Evolutionary conservation across 305 asterid genomes (phyloP), one percentile per base, ranked within the genome.

Genomic region (Rubia balearica): DNA sequence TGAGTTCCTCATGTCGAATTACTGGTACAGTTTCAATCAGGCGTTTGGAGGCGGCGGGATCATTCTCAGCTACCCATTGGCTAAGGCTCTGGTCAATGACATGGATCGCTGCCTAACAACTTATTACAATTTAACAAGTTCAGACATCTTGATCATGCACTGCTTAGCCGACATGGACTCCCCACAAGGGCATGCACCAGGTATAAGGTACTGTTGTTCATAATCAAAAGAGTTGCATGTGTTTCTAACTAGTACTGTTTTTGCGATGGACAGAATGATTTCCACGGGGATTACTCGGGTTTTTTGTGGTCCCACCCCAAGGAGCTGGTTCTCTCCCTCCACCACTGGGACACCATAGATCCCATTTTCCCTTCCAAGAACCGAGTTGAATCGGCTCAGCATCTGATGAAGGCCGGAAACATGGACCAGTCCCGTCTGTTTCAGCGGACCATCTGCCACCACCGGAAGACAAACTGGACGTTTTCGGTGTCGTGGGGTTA

Each of bases 381-480:
- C 61, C 61, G 61, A 56, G 11, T 21, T 13, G 13, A 56, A 13
- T 56, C 61, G 5, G 61, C 30, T 19, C 33, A 21, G 30, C 61
- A 56, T 56, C 61, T 56, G 24, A 56, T 56, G 61, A 56, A 21
- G 61, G 61, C 61, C 6, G 61, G 61, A n/a, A 56, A 56, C 30
- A 27, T 7, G 4, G 61, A 56, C 61, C 61, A 56, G 30, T 56
- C 61, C 11, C 61, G 61, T 1, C 61, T 56, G 30, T 56, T 56
- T 56, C 61, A 56, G 30, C 61, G 19, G 30, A 56, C 61, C 5
- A 56, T 56, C 24, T 56, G 61, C 61, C 61, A 56, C 30, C 61
- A 56, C 61, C 12, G 61, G 61, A 19, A 56, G 19, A 56, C 61
- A 19, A 56, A 56, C 61, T 56, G 61, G 61, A 56, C 61, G 1